phyloP scores from a whole-genome alignment of 2,329 filamentous ascomycete genomes.

The Calonectria montana region DNA sequence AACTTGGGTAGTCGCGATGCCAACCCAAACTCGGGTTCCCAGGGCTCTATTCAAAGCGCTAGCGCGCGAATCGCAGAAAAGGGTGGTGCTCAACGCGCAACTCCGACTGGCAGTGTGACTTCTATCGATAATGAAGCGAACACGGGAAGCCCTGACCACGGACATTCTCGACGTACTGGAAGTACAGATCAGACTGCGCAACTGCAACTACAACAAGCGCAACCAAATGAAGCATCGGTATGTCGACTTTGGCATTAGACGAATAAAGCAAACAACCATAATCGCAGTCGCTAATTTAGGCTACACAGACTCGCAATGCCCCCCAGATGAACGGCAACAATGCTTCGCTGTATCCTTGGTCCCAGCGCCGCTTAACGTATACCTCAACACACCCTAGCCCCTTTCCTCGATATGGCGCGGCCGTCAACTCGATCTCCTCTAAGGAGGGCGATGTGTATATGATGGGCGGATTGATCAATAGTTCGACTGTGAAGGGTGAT shows the following conservation, averaged over 20 bases:
- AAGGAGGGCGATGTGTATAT: conserved; percentile 98
- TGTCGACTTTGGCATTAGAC: neutral
- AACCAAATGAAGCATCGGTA: neutral
- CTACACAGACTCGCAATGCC: conserved; percentile 66
- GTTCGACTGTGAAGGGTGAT: conserved; percentile 95
- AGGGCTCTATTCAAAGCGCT: conserved; percentile 61
- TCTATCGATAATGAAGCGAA: conserved; percentile 72
- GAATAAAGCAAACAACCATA: neutral
- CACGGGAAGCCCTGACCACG: conserved; percentile 73
- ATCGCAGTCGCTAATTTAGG: conserved; percentile 24
- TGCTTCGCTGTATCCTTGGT: conserved; percentile 94
- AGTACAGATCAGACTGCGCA: conserved; percentile 62
- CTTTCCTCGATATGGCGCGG: conserved; percentile 96
- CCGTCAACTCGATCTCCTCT: conserved; percentile 90
- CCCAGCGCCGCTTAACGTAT: conserved; percentile 88
- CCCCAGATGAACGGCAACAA: conserved; percentile 68
- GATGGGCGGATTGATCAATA: conserved; percentile 96
- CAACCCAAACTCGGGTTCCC: conserved; percentile 56
- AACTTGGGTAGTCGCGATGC: conserved; percentile 67
- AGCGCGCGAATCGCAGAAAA: conserved; percentile 65
- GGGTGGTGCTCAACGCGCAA: conserved; percentile 67
- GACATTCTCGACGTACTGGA: conserved; percentile 59
- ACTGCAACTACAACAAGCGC: conserved; percentile 18
- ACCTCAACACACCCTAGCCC: conserved; percentile 84
- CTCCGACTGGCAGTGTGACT: conserved; percentile 82